Base-by-base conservation (phyloP, 306 rosid species). In the Medicago arabica region DNA sequence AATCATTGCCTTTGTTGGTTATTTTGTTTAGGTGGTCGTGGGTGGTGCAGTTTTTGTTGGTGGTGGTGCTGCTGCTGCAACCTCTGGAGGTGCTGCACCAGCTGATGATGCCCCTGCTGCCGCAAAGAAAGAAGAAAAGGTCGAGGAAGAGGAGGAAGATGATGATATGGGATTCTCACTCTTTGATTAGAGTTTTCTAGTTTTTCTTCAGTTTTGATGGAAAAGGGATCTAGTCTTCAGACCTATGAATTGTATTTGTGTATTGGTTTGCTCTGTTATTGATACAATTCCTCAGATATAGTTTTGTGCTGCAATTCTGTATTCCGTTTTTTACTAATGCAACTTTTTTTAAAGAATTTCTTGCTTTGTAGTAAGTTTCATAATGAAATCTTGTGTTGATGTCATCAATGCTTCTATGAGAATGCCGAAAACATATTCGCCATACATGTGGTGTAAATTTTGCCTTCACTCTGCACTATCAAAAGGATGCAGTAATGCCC, bases 161-260 rank as follows among this genome's bases (percentile, higher is more conserved):
- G 98, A 88, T 0, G 97, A 94, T 28, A 16, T 94, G 88, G 97
- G 98, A 55, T 67, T 94, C 46, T 89, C 96, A 21, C 97, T 94
- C 60, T 93, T 93, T 73, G 98, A 93, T 87, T 91, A 93, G 86
- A 60, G 58, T 72, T 31, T 74, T 25, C 5, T 69, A 62, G 47
- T 63, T 82, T 82, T 38, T 17, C 9, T 75, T 49, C 28, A 50
- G 34, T 76, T 75, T 81, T 69, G n/a, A 16, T 74, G 75, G 36
- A 54, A 41, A 71, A 31, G 19, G 36, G 44, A 4, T 38, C 39
- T 59, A 41, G 61, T 73, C 17, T 70, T 73, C 13, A 11, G 47
- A 63, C 39, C 13, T 78, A 50, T 82, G 75, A 40, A 72, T 65
- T 85, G 69, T 77, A 80, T 65, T 63, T 84, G 69, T 75, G 75